phyloP scores from a whole-genome alignment of 345 rosid species.

The Camelina hispida region DNA sequence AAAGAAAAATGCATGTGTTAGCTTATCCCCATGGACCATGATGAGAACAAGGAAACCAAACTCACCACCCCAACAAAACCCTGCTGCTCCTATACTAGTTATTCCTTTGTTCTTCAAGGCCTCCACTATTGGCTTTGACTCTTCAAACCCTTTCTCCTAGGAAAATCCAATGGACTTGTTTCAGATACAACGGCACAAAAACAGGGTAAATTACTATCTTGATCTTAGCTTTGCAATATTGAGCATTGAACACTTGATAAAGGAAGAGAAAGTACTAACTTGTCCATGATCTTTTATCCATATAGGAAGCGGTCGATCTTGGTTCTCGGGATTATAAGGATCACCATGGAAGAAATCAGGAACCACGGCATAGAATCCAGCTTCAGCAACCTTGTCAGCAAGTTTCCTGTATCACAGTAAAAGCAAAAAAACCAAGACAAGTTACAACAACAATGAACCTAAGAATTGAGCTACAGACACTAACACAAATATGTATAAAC shows the following conservation, averaged over 20 bases:
- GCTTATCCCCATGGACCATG: background rate
- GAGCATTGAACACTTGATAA: conserved; percentile 37
- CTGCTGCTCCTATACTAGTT: conserved; percentile 61
- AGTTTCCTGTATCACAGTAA: conserved; percentile 55
- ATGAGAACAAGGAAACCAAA: conserved; percentile 15
- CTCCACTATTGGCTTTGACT: conserved; percentile 64
- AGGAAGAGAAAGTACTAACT: conserved; percentile 51
- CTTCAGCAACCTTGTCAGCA: conserved; percentile 78
- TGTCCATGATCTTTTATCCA: conserved; percentile 72
- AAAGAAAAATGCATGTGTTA: background rate
- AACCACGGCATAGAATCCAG: conserved; percentile 71
- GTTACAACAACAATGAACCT: background rate
- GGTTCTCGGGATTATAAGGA: conserved; percentile 50
- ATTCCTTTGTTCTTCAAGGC: conserved; percentile 68
- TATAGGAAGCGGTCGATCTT: conserved; percentile 50
- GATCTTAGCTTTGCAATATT: background rate
- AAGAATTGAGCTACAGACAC: background rate
- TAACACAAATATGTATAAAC: background rate
- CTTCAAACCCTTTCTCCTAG: conserved; percentile 80
- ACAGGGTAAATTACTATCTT: background rate
- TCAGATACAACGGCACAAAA: conserved; percentile 1
- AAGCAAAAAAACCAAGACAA: conserved; percentile 10
- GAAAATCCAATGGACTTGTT: conserved; percentile 6
- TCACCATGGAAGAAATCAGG: conserved; percentile 78
- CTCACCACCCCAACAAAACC: conserved; percentile 82